Base-by-base conservation (phyloP, 176 grass and related monocot species). In the Elaeis guineensis region DNA sequence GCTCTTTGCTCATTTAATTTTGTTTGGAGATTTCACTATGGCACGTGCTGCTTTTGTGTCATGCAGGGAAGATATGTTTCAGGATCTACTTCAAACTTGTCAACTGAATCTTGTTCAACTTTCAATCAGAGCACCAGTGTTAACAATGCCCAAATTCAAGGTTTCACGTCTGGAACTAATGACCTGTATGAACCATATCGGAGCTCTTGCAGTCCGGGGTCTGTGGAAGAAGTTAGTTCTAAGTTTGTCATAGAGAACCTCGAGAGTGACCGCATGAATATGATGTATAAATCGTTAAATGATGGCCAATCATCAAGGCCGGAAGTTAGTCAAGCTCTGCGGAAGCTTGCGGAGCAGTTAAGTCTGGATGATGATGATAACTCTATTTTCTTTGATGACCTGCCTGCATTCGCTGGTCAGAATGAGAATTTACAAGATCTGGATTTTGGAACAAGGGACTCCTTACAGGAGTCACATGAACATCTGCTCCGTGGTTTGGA, bases 11-110 rank as follows among this genome's bases (percentile, higher is more conserved):
- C 32, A 35, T 35, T 11, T 35, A 35, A 35, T 35, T 35, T 9
- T 12, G 35, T 44, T 11, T 14, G 35, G 11, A 44, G 11, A 12
- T 44, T 44, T 44, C 35, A 44, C 11, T 12, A 44, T 44, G 35
- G 9, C 9, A 44, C 35, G 12, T 12, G 9, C 9, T 44, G 35
- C 35, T 44, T 67, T 51, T 50, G 30, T 16, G 5, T 69, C 19
- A 29, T 21, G 16, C 79, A 98, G 93, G 93, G 87, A 16, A 88
- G 93, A 78, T 86, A 89, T 82, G 76, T 80, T 71, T 74, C 80
- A 63, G 54, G 74, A 65, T 79, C 83, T 72, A 17, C 63, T 9
- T 83, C 68, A 25, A 92, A 89, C 64, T 75, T 64, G 3, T 77
- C 78, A 49, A 12, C 62, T 61, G 77, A 79, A 74, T 71, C 83